A percentile compares a stretch with the other conserved stretches of the same genome.
phyloP scores from a whole-genome alignment of 495 filamentous ascomycete species.

The Glarea lozoyensis region DNA sequence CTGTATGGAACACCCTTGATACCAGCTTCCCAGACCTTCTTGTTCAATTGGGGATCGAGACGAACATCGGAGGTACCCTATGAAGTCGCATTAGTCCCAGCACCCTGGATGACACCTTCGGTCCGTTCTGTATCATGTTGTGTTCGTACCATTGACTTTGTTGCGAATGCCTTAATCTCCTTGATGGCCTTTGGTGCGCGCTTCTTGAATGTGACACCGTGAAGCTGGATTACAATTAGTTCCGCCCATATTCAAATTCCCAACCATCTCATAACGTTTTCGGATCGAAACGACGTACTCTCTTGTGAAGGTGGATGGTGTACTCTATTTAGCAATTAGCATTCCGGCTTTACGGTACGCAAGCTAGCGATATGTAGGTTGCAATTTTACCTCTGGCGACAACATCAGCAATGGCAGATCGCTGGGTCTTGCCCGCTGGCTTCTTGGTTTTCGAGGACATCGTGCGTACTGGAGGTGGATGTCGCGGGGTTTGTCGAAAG shows the following conservation, averaged over 20 bases:
- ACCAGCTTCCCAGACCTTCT: conserved; percentile 99
- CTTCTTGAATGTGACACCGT: conserved; percentile 99
- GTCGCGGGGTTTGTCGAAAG: conserved; percentile 17
- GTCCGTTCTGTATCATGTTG: conserved; percentile 3
- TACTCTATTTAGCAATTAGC: too few relatives aligned
- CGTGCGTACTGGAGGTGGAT: conserved; percentile 21
- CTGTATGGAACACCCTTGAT: conserved; percentile 97
- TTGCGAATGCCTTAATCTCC: conserved; percentile 92
- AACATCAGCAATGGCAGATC: conserved; percentile 95
- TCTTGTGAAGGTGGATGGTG: conserved; percentile 99
- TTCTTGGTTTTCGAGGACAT: conserved; percentile 67
- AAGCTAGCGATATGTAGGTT: too few relatives aligned
- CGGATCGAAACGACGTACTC: conserved; percentile 88
- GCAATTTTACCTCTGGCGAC: too few relatives aligned
- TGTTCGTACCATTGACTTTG: conserved; percentile 82
- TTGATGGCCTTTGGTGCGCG: conserved; percentile 95
- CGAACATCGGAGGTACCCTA: conserved; percentile 97
- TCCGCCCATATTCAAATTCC: conserved; percentile 8
- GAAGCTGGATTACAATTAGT: conserved; percentile 50
- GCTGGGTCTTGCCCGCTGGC: conserved; percentile 60
- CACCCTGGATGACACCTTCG: background rate
- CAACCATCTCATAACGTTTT: conserved; percentile 22
- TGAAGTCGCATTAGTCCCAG: conserved; percentile 1
- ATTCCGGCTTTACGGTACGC: too few relatives aligned
- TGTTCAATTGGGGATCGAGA: conserved; percentile 96